phyloP scores from a whole-genome alignment of 2,329 filamentous ascomycete genomes.

The Colletotrichum lini region DNA sequence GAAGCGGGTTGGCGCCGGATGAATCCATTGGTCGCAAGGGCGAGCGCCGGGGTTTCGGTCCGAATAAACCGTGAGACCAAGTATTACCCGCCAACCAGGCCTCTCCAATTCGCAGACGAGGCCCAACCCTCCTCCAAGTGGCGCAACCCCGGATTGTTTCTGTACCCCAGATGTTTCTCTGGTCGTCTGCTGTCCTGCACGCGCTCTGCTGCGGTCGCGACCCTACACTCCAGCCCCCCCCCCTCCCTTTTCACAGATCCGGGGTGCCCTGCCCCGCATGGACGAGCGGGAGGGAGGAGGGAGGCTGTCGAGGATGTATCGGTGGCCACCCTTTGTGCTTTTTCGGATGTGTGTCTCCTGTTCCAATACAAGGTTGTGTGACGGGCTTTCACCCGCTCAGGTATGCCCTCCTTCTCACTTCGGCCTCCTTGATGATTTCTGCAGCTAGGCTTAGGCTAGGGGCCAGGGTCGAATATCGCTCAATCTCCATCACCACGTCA shows the following conservation, averaged over 20 bases:
- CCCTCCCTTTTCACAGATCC: not conserved
- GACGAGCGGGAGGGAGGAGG: not conserved
- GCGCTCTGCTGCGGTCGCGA: not conserved
- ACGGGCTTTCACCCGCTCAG: constrained; percentile 61
- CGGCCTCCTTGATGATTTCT: constrained; percentile 86
- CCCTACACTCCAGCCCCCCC: not conserved
- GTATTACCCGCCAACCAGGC: constrained; percentile 43
- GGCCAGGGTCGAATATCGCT: constrained; percentile 80
- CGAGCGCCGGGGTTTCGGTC: constrained; percentile 38
- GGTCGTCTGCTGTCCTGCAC: constrained; percentile 11
- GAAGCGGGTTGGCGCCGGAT: constrained; percentile 34
- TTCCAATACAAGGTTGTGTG: not conserved
- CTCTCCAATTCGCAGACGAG: constrained; percentile 20
- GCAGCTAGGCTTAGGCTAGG: constrained; percentile 83
- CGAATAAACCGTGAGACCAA: constrained; percentile 31
- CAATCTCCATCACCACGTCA: constrained; percentile 82
- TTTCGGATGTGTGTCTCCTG: not conserved
- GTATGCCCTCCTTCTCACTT: constrained; percentile 77
- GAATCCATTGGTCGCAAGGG: constrained; percentile 28
- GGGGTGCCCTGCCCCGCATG: constrained; percentile 3
- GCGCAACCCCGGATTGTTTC: constrained; percentile 39
- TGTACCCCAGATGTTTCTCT: constrained; percentile 39
- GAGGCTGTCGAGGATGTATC: not conserved
- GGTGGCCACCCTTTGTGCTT: not conserved
- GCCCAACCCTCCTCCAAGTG: constrained; percentile 18